phyloP scores from a whole-genome alignment of 2,329 filamentous ascomycete species.

The Pseudogymnoascus sp. region DNA sequence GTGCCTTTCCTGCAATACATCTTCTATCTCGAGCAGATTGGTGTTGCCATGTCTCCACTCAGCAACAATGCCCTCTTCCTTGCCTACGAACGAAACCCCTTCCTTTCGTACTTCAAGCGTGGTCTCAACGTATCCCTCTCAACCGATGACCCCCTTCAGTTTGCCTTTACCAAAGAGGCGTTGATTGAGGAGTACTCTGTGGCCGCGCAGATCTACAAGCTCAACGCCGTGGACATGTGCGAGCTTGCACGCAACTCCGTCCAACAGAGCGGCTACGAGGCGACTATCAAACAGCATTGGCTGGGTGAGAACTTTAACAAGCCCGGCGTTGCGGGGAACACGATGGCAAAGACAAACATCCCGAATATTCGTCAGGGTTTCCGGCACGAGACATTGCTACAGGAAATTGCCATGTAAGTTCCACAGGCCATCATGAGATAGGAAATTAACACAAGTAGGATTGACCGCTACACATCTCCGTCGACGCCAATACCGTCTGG shows the following conservation, averaged over 20 bases:
- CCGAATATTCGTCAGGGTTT: slow-evolving; percentile 89
- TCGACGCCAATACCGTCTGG: background rate
- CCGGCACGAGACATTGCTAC: slow-evolving; percentile 72
- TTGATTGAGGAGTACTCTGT: slow-evolving; percentile 98
- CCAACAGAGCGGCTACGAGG: slow-evolving; percentile 87
- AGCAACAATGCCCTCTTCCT: slow-evolving; percentile 97
- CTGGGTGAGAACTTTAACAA: slow-evolving; percentile 69
- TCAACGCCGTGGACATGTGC: slow-evolving; percentile 96
- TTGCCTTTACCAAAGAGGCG: slow-evolving; percentile 96
- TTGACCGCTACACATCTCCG: slow-evolving; percentile 24
- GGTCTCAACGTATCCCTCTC: slow-evolving; percentile 93
- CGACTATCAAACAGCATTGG: slow-evolving; percentile 84
- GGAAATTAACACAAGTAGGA: slow-evolving; percentile 22
- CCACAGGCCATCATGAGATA: background rate
- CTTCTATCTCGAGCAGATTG: slow-evolving; percentile 96
- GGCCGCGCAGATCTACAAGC: slow-evolving; percentile 96
- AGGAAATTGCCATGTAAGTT: slow-evolving; percentile 76
- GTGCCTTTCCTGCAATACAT: slow-evolving; percentile 93
- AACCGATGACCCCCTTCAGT: slow-evolving; percentile 93
- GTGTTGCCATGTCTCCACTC: slow-evolving; percentile 97
- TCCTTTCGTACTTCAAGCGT: slow-evolving; percentile 88
- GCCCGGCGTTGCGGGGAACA: slow-evolving; percentile 76
- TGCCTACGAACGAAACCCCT: slow-evolving; percentile 94
- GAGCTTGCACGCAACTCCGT: slow-evolving; percentile 96
- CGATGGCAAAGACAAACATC: slow-evolving; percentile 92